These are phyloP conservation scores for Spathaspora sp. DNA, from an alignment of 805 yeast genomes.

Conservation along the genomic window DNA sequence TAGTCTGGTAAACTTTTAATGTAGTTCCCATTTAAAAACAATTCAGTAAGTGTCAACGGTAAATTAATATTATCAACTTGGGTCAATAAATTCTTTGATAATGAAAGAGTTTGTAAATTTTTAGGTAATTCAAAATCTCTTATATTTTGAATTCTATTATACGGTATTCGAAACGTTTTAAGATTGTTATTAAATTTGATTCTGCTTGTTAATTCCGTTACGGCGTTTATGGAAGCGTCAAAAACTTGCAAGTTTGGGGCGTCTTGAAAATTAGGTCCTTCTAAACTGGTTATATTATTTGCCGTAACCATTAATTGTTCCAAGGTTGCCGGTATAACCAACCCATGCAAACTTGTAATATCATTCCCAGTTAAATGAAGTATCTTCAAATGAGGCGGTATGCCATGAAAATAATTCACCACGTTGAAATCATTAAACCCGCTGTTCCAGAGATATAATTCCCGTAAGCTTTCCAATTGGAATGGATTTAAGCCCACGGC, in stretches of 20 bases:
- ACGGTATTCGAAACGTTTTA: conserved; percentile 9
- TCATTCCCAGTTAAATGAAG: conserved; percentile 15
- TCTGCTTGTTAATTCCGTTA: conserved; percentile 4
- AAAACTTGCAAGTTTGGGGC: conserved; percentile 6
- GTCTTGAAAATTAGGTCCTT: conserved; percentile 9
- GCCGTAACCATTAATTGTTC: conserved; percentile 11
- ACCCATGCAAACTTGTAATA: conserved; percentile 10
- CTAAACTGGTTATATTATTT: conserved; percentile 10
- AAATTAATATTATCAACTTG: conserved; percentile 9
- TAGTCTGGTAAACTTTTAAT: conserved; percentile 11
- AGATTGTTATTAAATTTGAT: conserved; percentile 11
- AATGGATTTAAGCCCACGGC: not conserved
- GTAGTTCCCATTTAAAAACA: conserved; percentile 12
- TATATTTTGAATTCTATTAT: conserved; percentile 10
- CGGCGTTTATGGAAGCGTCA: conserved; percentile 13
- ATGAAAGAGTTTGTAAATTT: conserved; percentile 11
- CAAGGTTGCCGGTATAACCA: conserved; percentile 11
- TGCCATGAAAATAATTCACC: not conserved
- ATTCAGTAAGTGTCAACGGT: conserved; percentile 11
- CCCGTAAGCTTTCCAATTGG: not conserved
- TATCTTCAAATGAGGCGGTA: conserved; percentile 5
- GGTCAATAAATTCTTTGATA: conserved; percentile 12
- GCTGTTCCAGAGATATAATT: conserved; percentile 4
- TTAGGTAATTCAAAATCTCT: conserved; percentile 9
- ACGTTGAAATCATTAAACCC: not conserved